Conservation (phyloP, 768 basidiomycete genomes). For the Panus rudis region DNA sequence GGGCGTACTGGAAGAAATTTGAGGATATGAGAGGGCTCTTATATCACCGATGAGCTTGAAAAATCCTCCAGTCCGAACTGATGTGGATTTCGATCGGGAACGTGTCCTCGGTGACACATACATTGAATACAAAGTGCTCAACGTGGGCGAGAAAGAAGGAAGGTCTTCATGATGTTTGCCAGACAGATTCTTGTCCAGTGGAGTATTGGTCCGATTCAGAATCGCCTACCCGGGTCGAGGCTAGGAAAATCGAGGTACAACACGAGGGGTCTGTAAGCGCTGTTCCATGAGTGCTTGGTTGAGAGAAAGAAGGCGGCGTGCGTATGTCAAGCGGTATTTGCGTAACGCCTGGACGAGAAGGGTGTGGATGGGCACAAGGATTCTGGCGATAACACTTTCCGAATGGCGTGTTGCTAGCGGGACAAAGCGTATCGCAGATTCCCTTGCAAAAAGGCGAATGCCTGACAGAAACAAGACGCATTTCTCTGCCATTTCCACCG, state of each 20-base stretch:
- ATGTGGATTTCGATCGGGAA: conserved; percentile 67
- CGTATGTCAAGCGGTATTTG: too few relatives aligned
- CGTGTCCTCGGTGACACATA: conserved; percentile 72
- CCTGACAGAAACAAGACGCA: too few relatives aligned
- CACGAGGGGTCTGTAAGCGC: conserved; percentile 54
- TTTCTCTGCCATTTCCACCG: too few relatives aligned
- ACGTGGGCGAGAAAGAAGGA: conserved; percentile 70
- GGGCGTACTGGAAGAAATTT: conserved; percentile 16
- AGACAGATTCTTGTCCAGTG: conserved; percentile 54
- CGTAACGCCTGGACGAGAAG: too few relatives aligned
- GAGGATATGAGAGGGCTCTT: conserved; percentile 28
- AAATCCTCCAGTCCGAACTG: conserved; percentile 40
- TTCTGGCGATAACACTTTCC: too few relatives aligned
- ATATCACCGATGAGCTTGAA: conserved; percentile 42
- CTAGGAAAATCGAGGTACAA: conserved; percentile 59
- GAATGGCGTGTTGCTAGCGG: too few relatives aligned
- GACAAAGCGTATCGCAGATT: too few relatives aligned
- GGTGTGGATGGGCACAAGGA: too few relatives aligned
- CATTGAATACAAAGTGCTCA: conserved; percentile 58
- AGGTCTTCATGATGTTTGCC: conserved; percentile 44
- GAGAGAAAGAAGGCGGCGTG: conserved; percentile 20
- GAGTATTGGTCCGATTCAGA: conserved; percentile 59
- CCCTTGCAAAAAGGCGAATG: conserved; percentile 12
- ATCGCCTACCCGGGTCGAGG: too few relatives aligned
- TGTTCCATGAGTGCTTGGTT: conserved; percentile 27